Base-by-base conservation (phyloP, 306 rosid genomes). In the Citrullus colocynthis region DNA sequence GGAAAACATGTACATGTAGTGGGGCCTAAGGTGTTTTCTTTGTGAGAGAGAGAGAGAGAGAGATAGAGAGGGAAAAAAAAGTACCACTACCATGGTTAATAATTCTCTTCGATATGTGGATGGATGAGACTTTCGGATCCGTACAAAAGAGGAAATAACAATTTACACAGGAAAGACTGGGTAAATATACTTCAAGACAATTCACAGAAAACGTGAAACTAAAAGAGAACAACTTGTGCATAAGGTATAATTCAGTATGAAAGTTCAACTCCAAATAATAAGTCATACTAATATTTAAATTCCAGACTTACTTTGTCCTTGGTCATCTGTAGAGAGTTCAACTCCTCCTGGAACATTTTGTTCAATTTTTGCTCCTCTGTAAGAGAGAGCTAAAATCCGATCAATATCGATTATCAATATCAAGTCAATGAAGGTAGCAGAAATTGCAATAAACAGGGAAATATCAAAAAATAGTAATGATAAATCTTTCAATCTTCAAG, bases 281-380 rank as follows among this genome's bases (percentile, higher is more conserved):
- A 49, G 30, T 49, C n/a, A 20, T 30, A 21, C 42, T 49, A 37
- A 49, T 36, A 36, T 65, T 18, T 41, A 66, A n/a, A 64, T 75
- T 48, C 79, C 20, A 80, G 80, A 89, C 96, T 89, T 85, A 95
- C 98, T 59, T 78, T 88, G 72, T 92, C 97, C 62, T 81, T 83
- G 83, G 90, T 93, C 75, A 79, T 62, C 74, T 83, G 85, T 67
- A 85, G 79, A 54, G 83, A 77, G 77, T 83, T 87, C 82, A 95
- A 90, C 90, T 95, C 97, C 83, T 85, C 90, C 74, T 84, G 91
- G 79, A 88, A 84, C 80, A 87, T 84, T 83, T 83, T 88, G 76
- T 85, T 95, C 86, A 87, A 80, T 72, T 85, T 88, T 62, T 87
- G 90, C 86, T 92, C 97, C 84, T 90, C 98, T 95, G 87, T 24